phyloP scores from a whole-genome alignment of 352 stramenopile species.

The Globisporangium okanoganense region DNA sequence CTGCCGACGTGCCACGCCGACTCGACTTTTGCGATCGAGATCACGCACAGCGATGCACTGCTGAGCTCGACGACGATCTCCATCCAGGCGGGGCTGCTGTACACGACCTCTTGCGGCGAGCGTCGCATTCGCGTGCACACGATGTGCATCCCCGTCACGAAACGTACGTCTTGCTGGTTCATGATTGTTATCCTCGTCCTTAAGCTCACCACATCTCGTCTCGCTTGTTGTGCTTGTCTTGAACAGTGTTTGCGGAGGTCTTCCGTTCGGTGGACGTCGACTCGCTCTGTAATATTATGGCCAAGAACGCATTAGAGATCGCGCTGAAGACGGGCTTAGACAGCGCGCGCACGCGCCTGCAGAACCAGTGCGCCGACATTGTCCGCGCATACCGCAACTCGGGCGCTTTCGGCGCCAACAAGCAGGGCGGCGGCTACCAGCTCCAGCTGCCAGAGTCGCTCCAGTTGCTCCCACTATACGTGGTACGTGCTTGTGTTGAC shows the following conservation, averaged over 20 bases:
- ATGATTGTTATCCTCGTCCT: neutral
- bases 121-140: constrained; percentile 98
- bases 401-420: constrained; percentile 58
- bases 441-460: constrained; percentile 89
- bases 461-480: constrained; percentile 95
- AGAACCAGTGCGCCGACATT: constrained; percentile 92
- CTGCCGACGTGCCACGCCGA: constrained; percentile 96
- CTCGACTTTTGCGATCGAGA: constrained; percentile 95
- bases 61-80: constrained; percentile 93
- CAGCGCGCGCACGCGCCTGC: constrained; percentile 90
- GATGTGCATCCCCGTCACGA: constrained; percentile 92
- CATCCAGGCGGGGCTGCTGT: constrained; percentile 96
- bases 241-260: constrained; percentile 84
- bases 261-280: constrained; percentile 93
- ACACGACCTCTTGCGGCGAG: constrained; percentile 96
- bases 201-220: neutral
- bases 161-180: constrained; percentile 38
- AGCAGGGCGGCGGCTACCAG: constrained; percentile 70
- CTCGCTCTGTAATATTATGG: constrained; percentile 92
- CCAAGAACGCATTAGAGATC: constrained; percentile 94
- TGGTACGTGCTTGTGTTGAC: constrained; percentile 41
- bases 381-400: constrained; percentile 88
- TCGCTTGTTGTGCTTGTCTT: constrained; percentile 3
- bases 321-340: constrained; percentile 94
- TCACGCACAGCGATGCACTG: constrained; percentile 96